Evolutionary conservation across 202 grass and related monocot genomes (phyloP), one percentile per base, ranked within the genome.

Genomic region (Zizania palustris): DNA sequence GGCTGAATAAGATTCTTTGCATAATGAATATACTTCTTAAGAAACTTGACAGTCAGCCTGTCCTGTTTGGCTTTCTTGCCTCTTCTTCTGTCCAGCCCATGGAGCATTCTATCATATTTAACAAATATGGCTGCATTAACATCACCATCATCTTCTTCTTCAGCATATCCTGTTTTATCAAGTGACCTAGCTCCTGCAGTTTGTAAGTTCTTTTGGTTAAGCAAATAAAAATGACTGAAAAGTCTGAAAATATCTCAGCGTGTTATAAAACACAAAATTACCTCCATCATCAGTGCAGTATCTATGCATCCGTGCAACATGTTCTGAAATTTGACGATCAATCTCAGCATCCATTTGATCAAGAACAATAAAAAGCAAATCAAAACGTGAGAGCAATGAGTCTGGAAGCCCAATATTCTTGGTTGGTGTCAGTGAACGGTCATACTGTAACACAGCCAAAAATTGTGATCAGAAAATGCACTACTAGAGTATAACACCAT

Each of bases 271-370:
- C 15, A 71, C 10, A 84, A 63, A 48, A 69, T 40, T 90, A 98
- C 96, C 96, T 87, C 87, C 83, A 84, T 92, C 91, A 81, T 98
- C 91, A 60, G 87, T 84, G 50, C 88, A 97, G 78, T 95, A 98
- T 94, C 96, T 94, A 75, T 98, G 96, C 91, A 98, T 98, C 5
- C 96, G 71, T 22, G 85, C 80, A 69, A 98, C 96, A 78, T 98
- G 96, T 60, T 98, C 96, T 33, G 96, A 88, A 85, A 98, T 98
- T 61, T 92, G 91, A 63, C 91, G 87, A 46, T 98, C 91, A 34
- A 95, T 98, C 73, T 98, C 91, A 81, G 91, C 85, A 73, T 99
- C 92, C 96, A 99, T 99, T 93, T 99, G 96, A 89, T 99, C 92
- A 71, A 99, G 91, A 74, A 99, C 91, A 79, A 99, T 99, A 68